Evolutionary conservation across 495 filamentous ascomycete genomes (phyloP).

Genomic region (Neurospora sp.): DNA sequence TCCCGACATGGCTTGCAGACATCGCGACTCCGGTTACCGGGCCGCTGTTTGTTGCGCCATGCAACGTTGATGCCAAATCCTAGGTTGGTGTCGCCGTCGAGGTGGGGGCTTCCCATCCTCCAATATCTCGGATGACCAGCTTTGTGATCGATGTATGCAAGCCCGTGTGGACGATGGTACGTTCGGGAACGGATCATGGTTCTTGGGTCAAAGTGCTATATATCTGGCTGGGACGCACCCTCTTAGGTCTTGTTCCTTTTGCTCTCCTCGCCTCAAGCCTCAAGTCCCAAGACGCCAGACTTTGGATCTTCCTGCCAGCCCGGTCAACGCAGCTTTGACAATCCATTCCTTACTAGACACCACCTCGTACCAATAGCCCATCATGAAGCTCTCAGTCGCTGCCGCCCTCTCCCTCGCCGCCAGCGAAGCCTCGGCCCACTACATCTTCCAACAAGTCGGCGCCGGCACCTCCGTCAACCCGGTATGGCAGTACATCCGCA

Average conservation of each 20-base stretch:
- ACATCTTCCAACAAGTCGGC: constrained; percentile 43
- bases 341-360: background rate
- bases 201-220: background rate
- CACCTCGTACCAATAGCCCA: background rate
- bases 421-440: constrained; percentile 32
- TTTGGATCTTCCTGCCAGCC: background rate
- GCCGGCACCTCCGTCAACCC: constrained; percentile 31
- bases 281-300: background rate
- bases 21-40: background rate
- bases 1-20: background rate
- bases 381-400: constrained; percentile 29
- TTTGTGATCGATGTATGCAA: background rate
- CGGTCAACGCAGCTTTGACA: background rate
- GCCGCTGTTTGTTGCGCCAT: background rate
- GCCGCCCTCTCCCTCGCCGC: constrained; percentile 25
- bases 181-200: background rate
- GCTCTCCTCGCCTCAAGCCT: background rate
- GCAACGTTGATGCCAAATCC: background rate
- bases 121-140: background rate
- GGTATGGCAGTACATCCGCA: constrained; percentile 42
- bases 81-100: background rate
- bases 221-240: background rate
- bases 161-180: background rate
- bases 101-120: background rate
- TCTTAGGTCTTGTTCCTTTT: background rate